A percentile compares a stretch with the other conserved stretches of the same genome.
Conservation (phyloP, 208 protist species). For the Trypanosoma melophagium region DNA sequence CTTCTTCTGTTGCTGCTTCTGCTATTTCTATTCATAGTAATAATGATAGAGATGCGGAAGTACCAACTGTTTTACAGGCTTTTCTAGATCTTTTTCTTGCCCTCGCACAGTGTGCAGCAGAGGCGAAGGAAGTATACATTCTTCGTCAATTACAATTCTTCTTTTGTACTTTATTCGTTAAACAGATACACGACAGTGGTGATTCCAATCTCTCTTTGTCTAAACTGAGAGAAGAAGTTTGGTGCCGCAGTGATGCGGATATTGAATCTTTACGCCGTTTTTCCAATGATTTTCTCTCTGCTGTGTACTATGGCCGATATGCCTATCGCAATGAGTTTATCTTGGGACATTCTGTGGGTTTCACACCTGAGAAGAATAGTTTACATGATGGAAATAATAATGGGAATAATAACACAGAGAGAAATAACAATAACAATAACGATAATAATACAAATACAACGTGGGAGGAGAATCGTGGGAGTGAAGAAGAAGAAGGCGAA, state of each 20-base stretch:
- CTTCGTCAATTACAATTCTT: conserved; percentile 40
- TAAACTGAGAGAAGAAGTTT: conserved; percentile 3
- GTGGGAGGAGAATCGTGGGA: not conserved
- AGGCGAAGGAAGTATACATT: conserved; percentile 52
- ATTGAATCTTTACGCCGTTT: conserved; percentile 29
- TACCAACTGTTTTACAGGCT: conserved; percentile 23
- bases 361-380: not conserved
- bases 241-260: conserved; percentile 11
- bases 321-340: conserved; percentile 22
- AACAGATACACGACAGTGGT: not conserved
- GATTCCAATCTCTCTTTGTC: not conserved
- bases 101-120: conserved; percentile 51
- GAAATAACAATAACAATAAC: not conserved
- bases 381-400: not conserved
- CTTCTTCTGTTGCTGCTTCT: no score
- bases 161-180: conserved; percentile 47
- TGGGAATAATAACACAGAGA: not conserved
- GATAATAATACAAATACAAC: not conserved
- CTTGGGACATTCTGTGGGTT: not conserved
- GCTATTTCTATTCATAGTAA: not conserved
- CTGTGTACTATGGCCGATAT: conserved; percentile 40
- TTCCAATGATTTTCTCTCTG: conserved; percentile 41
- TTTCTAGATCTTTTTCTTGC: conserved; percentile 39
- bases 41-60: not conserved
- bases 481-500: not conserved